phyloP scores from a whole-genome alignment of 2,329 filamentous ascomycete genomes.

The Intubia oerlemansii region DNA sequence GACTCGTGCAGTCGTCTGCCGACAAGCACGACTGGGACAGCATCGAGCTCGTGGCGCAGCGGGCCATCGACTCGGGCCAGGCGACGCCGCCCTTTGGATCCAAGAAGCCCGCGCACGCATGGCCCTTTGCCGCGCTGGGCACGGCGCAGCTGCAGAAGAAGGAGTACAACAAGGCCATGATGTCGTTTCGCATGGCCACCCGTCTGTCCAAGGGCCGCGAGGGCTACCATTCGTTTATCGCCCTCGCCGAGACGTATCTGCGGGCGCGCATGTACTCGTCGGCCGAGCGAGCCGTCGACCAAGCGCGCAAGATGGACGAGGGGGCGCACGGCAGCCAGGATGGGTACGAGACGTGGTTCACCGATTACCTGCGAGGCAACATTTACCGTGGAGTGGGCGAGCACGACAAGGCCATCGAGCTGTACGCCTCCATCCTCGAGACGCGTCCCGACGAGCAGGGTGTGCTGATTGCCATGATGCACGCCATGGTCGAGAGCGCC shows the following conservation, averaged over 20 bases:
- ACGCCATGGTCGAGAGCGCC: constrained; percentile 69
- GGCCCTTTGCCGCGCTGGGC: constrained; percentile 85
- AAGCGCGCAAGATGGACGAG: constrained; percentile 58
- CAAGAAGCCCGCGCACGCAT: constrained; percentile 80
- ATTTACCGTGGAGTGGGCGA: constrained; percentile 84
- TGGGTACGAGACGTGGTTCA: constrained; percentile 69
- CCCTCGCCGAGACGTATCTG: constrained; percentile 91
- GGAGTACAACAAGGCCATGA: constrained; percentile 70
- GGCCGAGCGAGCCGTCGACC: constrained; percentile 75
- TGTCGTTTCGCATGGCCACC: constrained; percentile 78
- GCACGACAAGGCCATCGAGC: constrained; percentile 58
- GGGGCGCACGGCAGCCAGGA: constrained; percentile 26
- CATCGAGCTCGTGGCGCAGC: constrained; percentile 76
- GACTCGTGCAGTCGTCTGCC: constrained; percentile 69
- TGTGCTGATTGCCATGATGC: constrained; percentile 68
- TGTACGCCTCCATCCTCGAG: constrained; percentile 54
- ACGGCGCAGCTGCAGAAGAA: constrained; percentile 85
- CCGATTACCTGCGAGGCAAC: constrained; percentile 90
- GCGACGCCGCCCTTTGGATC: constrained; percentile 79
- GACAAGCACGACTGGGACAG: constrained; percentile 89
- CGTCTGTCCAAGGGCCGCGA: constrained; percentile 44
- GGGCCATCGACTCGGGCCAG: constrained; percentile 87
- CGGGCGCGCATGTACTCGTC: constrained; percentile 84
- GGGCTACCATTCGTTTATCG: constrained; percentile 92
- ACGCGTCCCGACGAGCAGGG: constrained; percentile 58